Evolutionary conservation across 2,329 filamentous ascomycete genomes (phyloP).

Genomic region (Plenodomus tracheiphilus): DNA sequence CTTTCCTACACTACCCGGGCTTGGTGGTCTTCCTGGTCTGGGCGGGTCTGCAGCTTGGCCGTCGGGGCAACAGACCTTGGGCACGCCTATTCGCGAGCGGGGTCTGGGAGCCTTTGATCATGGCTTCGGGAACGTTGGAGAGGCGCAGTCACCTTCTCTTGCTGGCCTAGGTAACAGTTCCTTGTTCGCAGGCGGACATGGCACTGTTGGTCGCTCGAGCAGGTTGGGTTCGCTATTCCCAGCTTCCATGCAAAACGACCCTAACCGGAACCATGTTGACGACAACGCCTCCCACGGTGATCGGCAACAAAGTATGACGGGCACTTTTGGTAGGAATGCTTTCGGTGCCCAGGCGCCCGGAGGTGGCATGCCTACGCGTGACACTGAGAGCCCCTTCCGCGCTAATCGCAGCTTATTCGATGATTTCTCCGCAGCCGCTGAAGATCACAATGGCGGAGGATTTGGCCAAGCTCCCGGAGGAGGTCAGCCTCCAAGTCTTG

Average conservation of each 20-base stretch:
- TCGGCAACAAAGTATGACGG: conserved; percentile 55
- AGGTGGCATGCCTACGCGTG: conserved; percentile 33
- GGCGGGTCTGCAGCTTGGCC: conserved; percentile 67
- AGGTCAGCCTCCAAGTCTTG: conserved; percentile 22
- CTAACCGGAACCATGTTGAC: conserved; percentile 57
- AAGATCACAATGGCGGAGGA: conserved; percentile 30
- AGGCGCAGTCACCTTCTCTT: conserved; percentile 75
- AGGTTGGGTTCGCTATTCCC: conserved; percentile 89
- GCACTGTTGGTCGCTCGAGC: conserved; percentile 73
- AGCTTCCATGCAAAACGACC: conserved; percentile 72
- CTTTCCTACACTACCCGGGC: conserved; percentile 65
- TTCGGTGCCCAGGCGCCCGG: conserved; percentile 49
- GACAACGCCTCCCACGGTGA: conserved; percentile 51
- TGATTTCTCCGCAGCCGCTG: conserved; percentile 38
- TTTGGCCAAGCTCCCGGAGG: conserved; percentile 29
- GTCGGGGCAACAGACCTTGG: conserved; percentile 72
- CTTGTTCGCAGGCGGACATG: conserved; percentile 65
- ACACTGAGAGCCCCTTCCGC: conserved; percentile 48
- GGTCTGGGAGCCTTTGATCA: conserved; percentile 55
- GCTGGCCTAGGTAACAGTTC: conserved; percentile 65
- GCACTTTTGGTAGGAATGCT: conserved; percentile 66
- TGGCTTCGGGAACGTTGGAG: conserved; percentile 75
- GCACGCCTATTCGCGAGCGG: conserved; percentile 68
- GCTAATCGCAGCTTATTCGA: conserved; percentile 44
- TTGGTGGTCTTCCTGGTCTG: conserved; percentile 58